Conservation (phyloP, 2,329 filamentous ascomycete genomes). For the Blastomyces parvus region DNA sequence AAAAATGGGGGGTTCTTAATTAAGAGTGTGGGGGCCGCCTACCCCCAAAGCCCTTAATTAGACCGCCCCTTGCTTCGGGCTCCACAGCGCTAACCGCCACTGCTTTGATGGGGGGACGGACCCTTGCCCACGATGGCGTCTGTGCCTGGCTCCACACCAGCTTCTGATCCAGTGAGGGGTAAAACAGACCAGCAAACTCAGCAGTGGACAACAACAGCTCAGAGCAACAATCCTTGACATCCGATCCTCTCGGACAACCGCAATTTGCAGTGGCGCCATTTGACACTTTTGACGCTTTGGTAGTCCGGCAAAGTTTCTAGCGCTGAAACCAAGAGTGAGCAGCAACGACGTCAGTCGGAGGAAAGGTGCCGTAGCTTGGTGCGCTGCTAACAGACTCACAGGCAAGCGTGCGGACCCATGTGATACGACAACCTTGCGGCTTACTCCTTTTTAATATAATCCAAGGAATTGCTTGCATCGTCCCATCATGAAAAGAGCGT, state of each 20-base stretch:
- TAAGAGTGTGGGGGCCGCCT: background rate
- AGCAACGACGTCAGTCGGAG: background rate
- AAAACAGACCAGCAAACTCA: background rate
- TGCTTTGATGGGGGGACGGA: background rate
- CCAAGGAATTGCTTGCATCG: background rate
- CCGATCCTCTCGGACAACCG: background rate
- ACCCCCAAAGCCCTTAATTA: background rate
- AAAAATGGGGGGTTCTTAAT: background rate
- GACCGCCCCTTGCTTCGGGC: background rate
- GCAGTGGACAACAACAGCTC: background rate
- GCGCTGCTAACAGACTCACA: no score
- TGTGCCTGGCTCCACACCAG: background rate
- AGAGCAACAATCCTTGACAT: no score
- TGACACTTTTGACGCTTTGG: background rate
- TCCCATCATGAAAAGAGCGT: slow-evolving; percentile 16
- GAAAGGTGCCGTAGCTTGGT: background rate
- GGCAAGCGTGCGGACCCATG: background rate
- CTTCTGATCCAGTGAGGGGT: background rate
- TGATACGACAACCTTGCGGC: background rate
- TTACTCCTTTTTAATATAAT: background rate
- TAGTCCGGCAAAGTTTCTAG: background rate
- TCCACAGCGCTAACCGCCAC: background rate
- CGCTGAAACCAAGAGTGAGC: background rate
- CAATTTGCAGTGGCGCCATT: background rate
- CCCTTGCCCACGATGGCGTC: background rate